Percentiles rank a stretch among this genome's conserved stretches.
Evolutionary conservation across 257 asterid species (phyloP).

Genomic region (Fraxinus americana): DNA sequence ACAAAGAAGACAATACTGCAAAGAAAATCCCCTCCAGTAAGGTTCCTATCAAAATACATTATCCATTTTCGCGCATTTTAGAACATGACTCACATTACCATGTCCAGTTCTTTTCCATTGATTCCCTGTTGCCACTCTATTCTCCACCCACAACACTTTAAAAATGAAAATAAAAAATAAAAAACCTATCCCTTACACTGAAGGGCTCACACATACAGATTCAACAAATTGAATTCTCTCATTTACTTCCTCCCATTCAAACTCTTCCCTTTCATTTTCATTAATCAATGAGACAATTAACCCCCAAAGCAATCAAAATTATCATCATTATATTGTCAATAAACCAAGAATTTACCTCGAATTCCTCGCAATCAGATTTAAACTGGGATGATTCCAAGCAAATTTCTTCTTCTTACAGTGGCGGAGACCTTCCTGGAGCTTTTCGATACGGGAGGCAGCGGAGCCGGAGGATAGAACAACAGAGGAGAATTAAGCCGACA

Average conservation of each 20-base stretch:
- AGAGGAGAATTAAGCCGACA: slow-evolving; percentile 20
- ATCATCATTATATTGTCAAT: slow-evolving; percentile 23
- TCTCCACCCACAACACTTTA: background rate
- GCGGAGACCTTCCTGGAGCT: too few relatives aligned
- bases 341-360: slow-evolving; percentile 61
- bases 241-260: slow-evolving; percentile 92
- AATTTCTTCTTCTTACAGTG: too few relatives aligned
- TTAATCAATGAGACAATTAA: slow-evolving; percentile 26
- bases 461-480: too few relatives aligned
- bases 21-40: background rate
- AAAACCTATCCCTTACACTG: background rate
- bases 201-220: background rate
- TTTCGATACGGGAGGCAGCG: too few relatives aligned
- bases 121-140: background rate
- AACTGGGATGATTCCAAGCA: too few relatives aligned
- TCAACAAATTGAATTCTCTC: slow-evolving; percentile 40
- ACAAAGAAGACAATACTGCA: background rate
- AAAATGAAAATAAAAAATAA: background rate
- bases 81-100: background rate
- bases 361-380: slow-evolving; percentile 44
- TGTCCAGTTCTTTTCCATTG: background rate
- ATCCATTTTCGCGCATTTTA: slow-evolving; percentile 1
- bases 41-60: background rate
- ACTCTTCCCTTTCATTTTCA: slow-evolving; percentile 61
- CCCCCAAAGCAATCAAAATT: slow-evolving; percentile 34